These are phyloP conservation scores for Gymnopilus dilepis DNA, from an alignment of 768 basidiomycete genomes.

Conservation along the genomic window DNA sequence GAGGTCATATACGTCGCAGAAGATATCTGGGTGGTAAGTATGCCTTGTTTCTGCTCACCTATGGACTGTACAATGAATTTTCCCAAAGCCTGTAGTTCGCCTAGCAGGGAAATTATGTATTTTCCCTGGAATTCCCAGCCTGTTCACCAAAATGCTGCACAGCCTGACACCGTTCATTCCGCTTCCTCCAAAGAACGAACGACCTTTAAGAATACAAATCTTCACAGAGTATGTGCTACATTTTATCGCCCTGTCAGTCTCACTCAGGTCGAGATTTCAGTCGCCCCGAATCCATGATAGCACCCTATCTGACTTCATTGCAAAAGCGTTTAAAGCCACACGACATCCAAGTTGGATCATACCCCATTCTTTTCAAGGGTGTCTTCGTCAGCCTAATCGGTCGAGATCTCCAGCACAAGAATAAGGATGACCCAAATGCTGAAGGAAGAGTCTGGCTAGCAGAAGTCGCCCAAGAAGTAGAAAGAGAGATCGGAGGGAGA, in stretches of 20 bases:
- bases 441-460: conserved; percentile 49
- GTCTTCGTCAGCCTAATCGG: conserved; percentile 80
- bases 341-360: conserved; percentile 84
- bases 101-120: conserved; percentile 87
- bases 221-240: conserved; percentile 68
- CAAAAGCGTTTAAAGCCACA: conserved; percentile 74
- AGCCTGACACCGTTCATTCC: conserved; percentile 76
- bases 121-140: conserved; percentile 87
- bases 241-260: background rate
- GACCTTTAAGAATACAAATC: conserved; percentile 81
- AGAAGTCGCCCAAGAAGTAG: conserved; percentile 68
- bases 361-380: conserved; percentile 65
- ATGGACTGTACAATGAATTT: conserved; percentile 1
- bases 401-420: conserved; percentile 35
- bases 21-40: conserved; percentile 86
- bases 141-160: conserved; percentile 84
- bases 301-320: conserved; percentile 84
- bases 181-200: conserved; percentile 74
- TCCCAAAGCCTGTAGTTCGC: conserved; percentile 77
- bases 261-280: conserved; percentile 27
- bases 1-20: conserved; percentile 81
- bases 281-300: conserved; percentile 79
- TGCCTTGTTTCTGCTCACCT: background rate
- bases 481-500: conserved; percentile 58
- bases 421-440: conserved; percentile 50